Conservation (phyloP, 305 asterid genomes). For the Fraxinus paxiana region DNA sequence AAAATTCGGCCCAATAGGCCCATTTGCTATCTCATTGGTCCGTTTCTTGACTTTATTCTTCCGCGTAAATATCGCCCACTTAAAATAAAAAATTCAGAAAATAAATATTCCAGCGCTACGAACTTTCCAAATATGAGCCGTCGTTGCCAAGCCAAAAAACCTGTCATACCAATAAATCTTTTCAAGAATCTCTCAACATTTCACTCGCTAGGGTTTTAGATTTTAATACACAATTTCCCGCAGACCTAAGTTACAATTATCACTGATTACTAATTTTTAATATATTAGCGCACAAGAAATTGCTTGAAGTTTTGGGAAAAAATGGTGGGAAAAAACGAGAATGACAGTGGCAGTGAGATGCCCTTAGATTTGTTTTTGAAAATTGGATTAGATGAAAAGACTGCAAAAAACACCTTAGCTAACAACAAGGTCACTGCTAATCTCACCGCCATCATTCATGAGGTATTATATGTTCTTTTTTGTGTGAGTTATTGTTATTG, state of each 20-base stretch:
- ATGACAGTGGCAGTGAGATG: conserved; percentile 38
- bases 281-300: neutral
- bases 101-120: neutral
- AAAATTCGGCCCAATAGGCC: conserved; percentile 3
- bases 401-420: conserved; percentile 82
- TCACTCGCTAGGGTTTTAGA: conserved; percentile 22
- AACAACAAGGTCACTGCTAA: conserved; percentile 76
- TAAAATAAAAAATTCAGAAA: neutral
- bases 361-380: conserved; percentile 59
- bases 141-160: conserved; percentile 20
- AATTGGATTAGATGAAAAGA: conserved; percentile 76
- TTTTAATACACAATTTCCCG: neutral
- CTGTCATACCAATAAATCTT: conserved; percentile 17
- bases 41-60: neutral
- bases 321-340: conserved; percentile 44
- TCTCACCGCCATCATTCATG: conserved; percentile 72
- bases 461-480: conserved; percentile 40
- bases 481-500: conserved; percentile 13
- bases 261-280: neutral
- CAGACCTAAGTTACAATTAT: neutral
- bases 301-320: neutral
- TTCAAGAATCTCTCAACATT: conserved; percentile 11
- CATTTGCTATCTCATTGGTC: neutral
- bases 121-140: conserved; percentile 31
- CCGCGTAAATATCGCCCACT: neutral